Percentiles rank a stretch among this genome's conserved stretches.
phyloP scores from a whole-genome alignment of 345 rosid species.

The Syzygium aromaticum region DNA sequence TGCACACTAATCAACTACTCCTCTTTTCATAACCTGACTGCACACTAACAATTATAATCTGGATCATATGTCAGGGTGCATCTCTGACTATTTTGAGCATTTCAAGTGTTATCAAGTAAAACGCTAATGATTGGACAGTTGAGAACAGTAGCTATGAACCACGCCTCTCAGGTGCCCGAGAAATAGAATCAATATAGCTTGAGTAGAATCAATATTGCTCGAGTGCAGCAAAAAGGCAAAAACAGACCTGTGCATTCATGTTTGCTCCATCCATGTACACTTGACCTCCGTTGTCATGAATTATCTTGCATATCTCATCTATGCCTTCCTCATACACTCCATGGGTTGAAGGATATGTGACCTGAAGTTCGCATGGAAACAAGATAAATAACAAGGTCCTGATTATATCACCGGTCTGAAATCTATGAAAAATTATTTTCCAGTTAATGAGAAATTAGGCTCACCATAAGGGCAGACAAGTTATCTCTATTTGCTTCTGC shows the following conservation, averaged over 20 bases:
- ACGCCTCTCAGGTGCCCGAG: background rate
- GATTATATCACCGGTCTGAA: background rate
- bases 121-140: background rate
- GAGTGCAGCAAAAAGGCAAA: background rate
- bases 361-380: conserved; percentile 25
- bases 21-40: background rate
- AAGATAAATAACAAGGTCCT: background rate
- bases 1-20: background rate
- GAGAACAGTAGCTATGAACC: background rate
- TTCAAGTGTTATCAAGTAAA: background rate
- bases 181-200: background rate
- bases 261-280: conserved; percentile 99
- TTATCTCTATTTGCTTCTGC: conserved; percentile 85
- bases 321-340: conserved; percentile 98
- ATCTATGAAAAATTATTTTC: background rate
- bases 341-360: conserved; percentile 96
- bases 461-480: conserved; percentile 87
- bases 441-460: background rate
- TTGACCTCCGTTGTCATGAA: conserved; percentile 96
- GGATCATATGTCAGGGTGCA: background rate
- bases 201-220: background rate
- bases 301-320: conserved; percentile 87
- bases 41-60: background rate
- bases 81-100: background rate
- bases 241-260: conserved; percentile 96